Conservation (phyloP, 164 flowering plant genomes). For the Umbilicus rupestris region DNA sequence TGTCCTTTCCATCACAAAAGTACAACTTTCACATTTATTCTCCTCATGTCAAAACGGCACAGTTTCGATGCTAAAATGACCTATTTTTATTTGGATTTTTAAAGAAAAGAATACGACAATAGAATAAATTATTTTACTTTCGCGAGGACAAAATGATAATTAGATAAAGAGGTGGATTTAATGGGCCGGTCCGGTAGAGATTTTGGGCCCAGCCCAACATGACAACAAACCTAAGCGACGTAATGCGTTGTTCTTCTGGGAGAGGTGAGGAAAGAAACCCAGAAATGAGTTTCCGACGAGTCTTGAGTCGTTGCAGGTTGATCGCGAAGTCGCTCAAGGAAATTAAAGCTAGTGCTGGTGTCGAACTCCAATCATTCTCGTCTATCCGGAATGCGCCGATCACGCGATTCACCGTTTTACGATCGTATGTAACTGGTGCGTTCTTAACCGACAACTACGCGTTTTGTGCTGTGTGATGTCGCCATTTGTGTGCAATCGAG, state of each 20-base stretch:
- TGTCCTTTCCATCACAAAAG: too few relatives aligned
- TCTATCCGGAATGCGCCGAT: background rate
- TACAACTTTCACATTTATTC: too few relatives aligned
- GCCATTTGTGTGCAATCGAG: background rate
- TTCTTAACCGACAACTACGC: background rate
- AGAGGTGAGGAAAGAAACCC: background rate
- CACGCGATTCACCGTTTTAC: background rate
- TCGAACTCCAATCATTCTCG: background rate
- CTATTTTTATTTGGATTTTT: too few relatives aligned
- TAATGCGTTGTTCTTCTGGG: background rate
- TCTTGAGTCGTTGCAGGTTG: background rate
- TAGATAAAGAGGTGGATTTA: too few relatives aligned
- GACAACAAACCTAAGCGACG: background rate
- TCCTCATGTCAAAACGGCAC: too few relatives aligned
- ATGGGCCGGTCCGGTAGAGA: background rate
- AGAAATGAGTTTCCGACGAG: conserved; percentile 1
- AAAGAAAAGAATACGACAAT: too few relatives aligned
- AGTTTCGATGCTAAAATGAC: too few relatives aligned
- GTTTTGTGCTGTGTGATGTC: background rate
- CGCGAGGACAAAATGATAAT: too few relatives aligned
- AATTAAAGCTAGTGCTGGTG: background rate
- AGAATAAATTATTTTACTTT: too few relatives aligned
- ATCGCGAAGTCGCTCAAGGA: background rate
- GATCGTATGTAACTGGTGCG: background rate
- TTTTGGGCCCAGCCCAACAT: background rate